These are phyloP conservation scores for Xylaria flabelliformis DNA, from an alignment of 495 filamentous ascomycete species.

Conservation along the genomic window DNA sequence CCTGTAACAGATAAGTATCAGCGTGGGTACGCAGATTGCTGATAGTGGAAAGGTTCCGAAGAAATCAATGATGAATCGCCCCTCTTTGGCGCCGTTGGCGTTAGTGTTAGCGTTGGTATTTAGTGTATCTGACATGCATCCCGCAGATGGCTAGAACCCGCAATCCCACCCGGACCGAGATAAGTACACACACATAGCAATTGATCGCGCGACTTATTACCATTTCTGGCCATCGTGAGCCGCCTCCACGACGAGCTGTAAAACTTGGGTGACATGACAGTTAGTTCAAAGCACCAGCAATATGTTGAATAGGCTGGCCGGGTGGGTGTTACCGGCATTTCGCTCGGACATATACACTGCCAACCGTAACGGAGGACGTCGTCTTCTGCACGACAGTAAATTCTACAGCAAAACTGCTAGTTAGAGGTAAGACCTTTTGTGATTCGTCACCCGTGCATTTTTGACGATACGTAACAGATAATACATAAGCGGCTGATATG, in stretches of 20 bases:
- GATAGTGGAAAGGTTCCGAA: too few relatives aligned
- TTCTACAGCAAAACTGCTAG: background rate
- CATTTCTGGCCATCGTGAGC: slow-evolving; percentile 15
- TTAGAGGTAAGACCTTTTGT: background rate
- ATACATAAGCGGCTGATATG: background rate
- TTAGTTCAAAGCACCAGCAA: background rate
- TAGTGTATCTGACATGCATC: slow-evolving; percentile 11
- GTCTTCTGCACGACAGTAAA: background rate
- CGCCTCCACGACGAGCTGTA: background rate
- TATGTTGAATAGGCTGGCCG: background rate
- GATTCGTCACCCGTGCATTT: background rate
- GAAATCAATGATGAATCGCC: slow-evolving; percentile 1
- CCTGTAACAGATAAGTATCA: background rate
- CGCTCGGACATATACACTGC: background rate
- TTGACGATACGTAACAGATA: background rate
- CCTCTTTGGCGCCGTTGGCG: background rate
- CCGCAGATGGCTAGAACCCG: background rate
- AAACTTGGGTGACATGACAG: background rate
- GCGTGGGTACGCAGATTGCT: too few relatives aligned
- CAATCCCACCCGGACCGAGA: background rate
- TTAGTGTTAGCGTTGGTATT: too few relatives aligned
- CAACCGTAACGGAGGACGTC: background rate
- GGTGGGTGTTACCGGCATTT: background rate
- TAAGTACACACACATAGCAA: background rate
- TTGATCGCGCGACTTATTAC: slow-evolving; percentile 23